phyloP scores from a whole-genome alignment of 139 green algal species.

The Micractinium conductrix region DNA sequence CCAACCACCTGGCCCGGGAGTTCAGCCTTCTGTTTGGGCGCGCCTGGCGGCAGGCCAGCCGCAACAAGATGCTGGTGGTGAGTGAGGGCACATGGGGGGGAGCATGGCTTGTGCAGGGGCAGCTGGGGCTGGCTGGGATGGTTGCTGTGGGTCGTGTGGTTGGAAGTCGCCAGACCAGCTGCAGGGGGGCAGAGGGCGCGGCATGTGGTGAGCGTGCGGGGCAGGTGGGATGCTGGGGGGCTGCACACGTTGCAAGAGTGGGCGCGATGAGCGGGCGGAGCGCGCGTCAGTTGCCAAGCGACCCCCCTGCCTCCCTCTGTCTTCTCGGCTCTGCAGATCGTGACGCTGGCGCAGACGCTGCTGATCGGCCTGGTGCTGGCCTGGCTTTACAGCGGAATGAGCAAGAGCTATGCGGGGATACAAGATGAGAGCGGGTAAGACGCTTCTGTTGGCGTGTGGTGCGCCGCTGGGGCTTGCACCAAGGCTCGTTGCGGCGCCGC shows the following conservation, averaged over 20 bases:
- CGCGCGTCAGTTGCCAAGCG: neutral
- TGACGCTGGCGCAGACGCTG: constrained; percentile 26
- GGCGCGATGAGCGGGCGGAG: too few relatives aligned
- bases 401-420: constrained; percentile 1
- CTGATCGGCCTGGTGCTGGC: constrained; percentile 55
- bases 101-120: too few relatives aligned
- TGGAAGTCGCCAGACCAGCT: too few relatives aligned
- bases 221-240: too few relatives aligned
- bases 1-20: constrained; percentile 28
- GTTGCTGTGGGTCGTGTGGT: neutral
- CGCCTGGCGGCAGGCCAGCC: constrained; percentile 27
- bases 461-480: too few relatives aligned
- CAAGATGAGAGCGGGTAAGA: constrained; percentile 11
- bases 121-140: neutral
- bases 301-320: neutral
- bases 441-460: too few relatives aligned
- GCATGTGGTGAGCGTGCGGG: neutral
- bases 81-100: too few relatives aligned
- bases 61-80: constrained; percentile 22
- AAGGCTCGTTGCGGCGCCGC: too few relatives aligned
- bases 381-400: constrained; percentile 54
- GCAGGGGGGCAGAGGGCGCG: neutral
- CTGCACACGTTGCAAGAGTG: neutral
- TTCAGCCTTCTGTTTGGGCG: constrained; percentile 35
- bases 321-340: neutral